Conservation (phyloP, 2,329 filamentous ascomycete genomes). For the Tricladium varicosporioides region DNA sequence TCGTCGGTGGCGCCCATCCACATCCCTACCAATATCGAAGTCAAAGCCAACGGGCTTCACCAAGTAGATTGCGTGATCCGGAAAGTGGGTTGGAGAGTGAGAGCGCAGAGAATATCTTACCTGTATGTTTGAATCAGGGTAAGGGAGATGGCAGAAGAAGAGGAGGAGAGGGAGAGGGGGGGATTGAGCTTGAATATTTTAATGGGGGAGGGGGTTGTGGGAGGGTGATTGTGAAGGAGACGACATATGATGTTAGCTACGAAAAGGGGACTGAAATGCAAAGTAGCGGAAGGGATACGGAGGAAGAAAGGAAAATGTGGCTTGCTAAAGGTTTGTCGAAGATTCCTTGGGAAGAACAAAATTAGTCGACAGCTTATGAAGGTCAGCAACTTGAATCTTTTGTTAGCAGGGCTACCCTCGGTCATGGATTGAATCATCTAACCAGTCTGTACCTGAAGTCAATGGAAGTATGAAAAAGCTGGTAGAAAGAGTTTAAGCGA, state of each 20-base stretch:
- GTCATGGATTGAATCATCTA: no score
- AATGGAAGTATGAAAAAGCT: no score
- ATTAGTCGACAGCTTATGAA: no score
- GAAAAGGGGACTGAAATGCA: constrained; percentile 1
- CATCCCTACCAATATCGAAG: no score
- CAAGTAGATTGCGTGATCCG: neutral
- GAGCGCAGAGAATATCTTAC: neutral
- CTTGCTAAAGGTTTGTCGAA: neutral
- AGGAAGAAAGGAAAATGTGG: neutral
- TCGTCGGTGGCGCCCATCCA: neutral
- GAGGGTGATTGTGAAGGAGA: constrained; percentile 35
- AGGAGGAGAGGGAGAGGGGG: neutral
- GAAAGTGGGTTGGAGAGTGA: neutral
- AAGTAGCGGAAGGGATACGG: neutral
- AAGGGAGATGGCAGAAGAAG: no score
- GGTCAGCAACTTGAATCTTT: no score
- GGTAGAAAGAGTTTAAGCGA: no score
- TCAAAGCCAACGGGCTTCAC: no score
- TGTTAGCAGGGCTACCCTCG: no score
- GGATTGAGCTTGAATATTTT: no score
- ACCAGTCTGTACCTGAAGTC: no score
- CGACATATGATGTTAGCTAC: constrained; percentile 24
- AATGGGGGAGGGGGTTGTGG: neutral
- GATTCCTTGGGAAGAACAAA: neutral
- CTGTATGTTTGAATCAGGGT: neutral